Percentiles rank a stretch among this genome's conserved stretches.
phyloP scores from a whole-genome alignment of 1,139 yeast genomes.

The Hansenula lynferdii region DNA sequence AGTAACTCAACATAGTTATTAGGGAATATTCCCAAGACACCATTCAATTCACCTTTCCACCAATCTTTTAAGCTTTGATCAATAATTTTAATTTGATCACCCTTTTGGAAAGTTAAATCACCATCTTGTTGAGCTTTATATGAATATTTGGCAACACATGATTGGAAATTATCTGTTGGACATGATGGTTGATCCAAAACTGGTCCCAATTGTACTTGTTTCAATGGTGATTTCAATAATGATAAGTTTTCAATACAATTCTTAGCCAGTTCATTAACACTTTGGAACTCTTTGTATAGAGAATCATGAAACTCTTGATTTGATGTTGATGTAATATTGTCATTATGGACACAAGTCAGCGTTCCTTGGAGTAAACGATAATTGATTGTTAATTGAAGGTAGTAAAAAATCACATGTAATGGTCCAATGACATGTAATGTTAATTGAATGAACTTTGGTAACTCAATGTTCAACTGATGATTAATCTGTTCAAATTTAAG shows the following conservation, averaged over 20 bases:
- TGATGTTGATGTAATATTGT: too few relatives aligned
- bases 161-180: too few relatives aligned
- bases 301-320: too few relatives aligned
- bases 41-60: conserved; percentile 56
- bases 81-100: conserved; percentile 43
- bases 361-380: conserved; percentile 27
- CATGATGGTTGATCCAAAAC: too few relatives aligned
- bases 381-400: conserved; percentile 28
- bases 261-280: neutral
- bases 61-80: conserved; percentile 40
- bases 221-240: neutral
- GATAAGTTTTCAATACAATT: neutral
- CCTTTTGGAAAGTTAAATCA: conserved; percentile 45
- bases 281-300: too few relatives aligned
- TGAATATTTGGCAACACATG: conserved; percentile 32
- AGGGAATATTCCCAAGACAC: conserved; percentile 49
- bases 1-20: conserved; percentile 54
- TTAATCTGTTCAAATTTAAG: conserved; percentile 32
- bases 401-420: conserved; percentile 26
- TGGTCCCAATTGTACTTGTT: too few relatives aligned
- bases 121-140: conserved; percentile 33
- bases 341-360: too few relatives aligned
- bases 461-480: conserved; percentile 31
- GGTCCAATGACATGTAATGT: conserved; percentile 22
- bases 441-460: conserved; percentile 33